phyloP scores from a whole-genome alignment of 768 basidiomycete species.

The Suillus americanus region DNA sequence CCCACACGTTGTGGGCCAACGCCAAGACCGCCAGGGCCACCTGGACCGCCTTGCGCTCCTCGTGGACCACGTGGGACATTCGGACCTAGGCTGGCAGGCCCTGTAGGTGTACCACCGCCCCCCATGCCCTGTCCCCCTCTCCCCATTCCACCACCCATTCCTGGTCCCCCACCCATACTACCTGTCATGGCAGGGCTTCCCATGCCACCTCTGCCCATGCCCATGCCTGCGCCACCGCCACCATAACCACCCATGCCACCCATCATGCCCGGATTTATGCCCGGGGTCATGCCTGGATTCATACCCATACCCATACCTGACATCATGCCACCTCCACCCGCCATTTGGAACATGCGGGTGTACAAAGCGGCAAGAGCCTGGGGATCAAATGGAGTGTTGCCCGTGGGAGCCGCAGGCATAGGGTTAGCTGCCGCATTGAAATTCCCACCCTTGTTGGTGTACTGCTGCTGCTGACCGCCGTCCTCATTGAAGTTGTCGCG shows the following conservation, averaged over 20 bases:
- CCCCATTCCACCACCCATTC: slow-evolving; percentile 41
- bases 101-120: slow-evolving; percentile 34
- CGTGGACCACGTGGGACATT: slow-evolving; percentile 68
- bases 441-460: slow-evolving; percentile 37
- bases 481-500: slow-evolving; percentile 63
- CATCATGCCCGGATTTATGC: slow-evolving; percentile 27
- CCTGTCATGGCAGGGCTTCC: slow-evolving; percentile 30
- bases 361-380: slow-evolving; percentile 91
- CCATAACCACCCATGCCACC: slow-evolving; percentile 35
- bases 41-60: slow-evolving; percentile 55
- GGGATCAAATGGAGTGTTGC: slow-evolving; percentile 80
- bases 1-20: slow-evolving; percentile 73
- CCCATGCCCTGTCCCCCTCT: slow-evolving; percentile 40
- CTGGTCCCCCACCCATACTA: slow-evolving; percentile 38
- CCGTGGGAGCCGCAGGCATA: slow-evolving; percentile 29
- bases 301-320: slow-evolving; percentile 42
- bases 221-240: slow-evolving; percentile 35
- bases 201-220: slow-evolving; percentile 35
- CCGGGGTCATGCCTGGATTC: slow-evolving; percentile 3
- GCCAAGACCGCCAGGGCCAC: slow-evolving; percentile 43
- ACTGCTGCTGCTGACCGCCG: slow-evolving; percentile 22
- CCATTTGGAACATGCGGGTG: slow-evolving; percentile 92
- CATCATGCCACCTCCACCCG: slow-evolving; percentile 52
- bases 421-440: slow-evolving; percentile 30
- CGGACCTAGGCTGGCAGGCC: slow-evolving; percentile 46